A percentile compares a stretch with the other conserved stretches of the same genome.
Conservation (phyloP, 345 rosid genomes). For the Rhodamnia rubescens region DNA sequence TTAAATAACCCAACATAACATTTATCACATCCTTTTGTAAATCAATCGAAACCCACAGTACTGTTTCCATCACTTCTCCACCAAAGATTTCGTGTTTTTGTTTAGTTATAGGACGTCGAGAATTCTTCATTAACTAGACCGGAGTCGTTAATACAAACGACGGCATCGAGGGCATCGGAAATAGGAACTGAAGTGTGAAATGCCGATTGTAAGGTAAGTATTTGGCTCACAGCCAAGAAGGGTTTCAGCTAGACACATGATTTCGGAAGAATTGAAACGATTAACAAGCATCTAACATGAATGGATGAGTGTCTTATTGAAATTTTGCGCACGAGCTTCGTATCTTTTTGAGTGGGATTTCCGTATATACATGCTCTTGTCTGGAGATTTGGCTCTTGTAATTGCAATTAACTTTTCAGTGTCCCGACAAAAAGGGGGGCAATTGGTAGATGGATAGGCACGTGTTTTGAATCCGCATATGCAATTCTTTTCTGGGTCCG, state of each 20-base stretch:
- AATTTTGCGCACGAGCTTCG: background rate
- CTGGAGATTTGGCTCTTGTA: no score
- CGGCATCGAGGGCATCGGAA: background rate
- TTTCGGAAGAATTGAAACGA: background rate
- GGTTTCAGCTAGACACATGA: background rate
- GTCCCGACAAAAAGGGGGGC: background rate
- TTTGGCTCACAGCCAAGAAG: background rate
- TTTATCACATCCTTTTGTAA: background rate
- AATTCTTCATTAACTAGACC: background rate
- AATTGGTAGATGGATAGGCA: background rate
- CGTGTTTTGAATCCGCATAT: background rate
- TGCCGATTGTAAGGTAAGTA: background rate
- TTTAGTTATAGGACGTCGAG: background rate
- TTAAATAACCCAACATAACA: background rate
- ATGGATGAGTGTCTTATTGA: background rate
- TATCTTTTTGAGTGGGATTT: background rate
- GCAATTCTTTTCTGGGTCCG: background rate
- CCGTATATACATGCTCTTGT: background rate
- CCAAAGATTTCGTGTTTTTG: background rate
- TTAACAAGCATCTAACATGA: background rate
- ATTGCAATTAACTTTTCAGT: background rate
- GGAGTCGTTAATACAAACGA: background rate
- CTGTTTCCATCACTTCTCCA: background rate
- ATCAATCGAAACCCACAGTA: background rate
- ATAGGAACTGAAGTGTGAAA: background rate